Base-by-base conservation (phyloP, 2,329 filamentous ascomycete genomes). In the Ilyonectria destructans region DNA sequence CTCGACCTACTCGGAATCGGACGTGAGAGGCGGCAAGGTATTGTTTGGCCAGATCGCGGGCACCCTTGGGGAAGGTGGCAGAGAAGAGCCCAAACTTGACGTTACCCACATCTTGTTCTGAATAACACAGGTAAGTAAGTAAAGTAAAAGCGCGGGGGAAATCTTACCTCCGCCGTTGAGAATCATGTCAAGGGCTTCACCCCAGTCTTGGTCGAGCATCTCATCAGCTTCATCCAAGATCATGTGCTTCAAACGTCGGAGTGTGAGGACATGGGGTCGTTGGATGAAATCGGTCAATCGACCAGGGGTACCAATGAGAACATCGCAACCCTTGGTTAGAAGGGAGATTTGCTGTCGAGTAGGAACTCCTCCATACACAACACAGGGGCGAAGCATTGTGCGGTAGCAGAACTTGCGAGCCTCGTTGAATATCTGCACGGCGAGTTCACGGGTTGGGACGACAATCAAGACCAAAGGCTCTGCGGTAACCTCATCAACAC, bases 181-280 rank as follows among this genome's bases (percentile, higher is more conserved):
- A 67, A 98, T 92, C 75, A 89, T 90, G 49, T 87, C 86, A 68
- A 98, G 87, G 4, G 95, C 90, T 0, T 90, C 86, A 45, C 92
- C 88, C 94, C 96, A 98, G 75, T 95, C 93, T 1, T 85, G 78
- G 0, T 92, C 86, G 0, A 99, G 87, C 86, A 99, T 91, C 83
- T 99, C 96, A 77, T 99, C 96, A 0, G 96, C 96, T 79, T 99
- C 96, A 68, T 98, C 96, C 69, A 99, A 91, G 71, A 98, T 89
- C 71, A 89, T 89, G 82, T 91, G 96, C 82, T 91, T 92, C 68
- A 98, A 87, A 46, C 96, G 93, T 23, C 87, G 86, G 58, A 98
- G 85, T 0, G 91, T 93, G 2, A 98, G 83, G 15, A 92, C 77
- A 17, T 90, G 81, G 0, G 91, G 89, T 35, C 91, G 90, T 46